Evolutionary conservation across 805 yeast species (phyloP).

Genomic region (Lachancea fermentati): DNA sequence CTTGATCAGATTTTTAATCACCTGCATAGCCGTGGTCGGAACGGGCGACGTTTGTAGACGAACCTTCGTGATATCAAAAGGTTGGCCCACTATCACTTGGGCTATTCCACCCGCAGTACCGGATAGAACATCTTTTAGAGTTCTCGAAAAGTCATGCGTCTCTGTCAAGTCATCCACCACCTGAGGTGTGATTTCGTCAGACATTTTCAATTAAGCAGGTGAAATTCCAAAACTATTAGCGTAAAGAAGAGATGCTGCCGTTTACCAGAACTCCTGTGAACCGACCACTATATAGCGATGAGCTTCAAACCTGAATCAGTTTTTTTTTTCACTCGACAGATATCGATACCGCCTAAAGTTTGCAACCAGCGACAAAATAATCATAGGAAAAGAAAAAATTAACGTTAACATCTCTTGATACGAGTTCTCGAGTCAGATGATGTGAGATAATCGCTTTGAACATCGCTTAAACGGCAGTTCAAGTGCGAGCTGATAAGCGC

Average conservation of each 20-base stretch:
- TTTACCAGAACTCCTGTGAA: neutral
- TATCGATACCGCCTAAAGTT: neutral
- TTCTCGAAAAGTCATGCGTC: constrained; percentile 28
- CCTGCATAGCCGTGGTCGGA: constrained; percentile 65
- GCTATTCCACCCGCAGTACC: constrained; percentile 96
- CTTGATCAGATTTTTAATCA: constrained; percentile 58
- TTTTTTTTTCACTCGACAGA: neutral
- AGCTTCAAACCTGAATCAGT: neutral
- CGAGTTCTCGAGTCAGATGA: neutral
- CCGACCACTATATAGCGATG: neutral
- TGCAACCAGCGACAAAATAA: neutral
- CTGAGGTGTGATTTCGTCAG: constrained; percentile 12
- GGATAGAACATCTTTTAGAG: constrained; percentile 72
- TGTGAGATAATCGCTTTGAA: no score
- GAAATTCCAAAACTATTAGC: no score
- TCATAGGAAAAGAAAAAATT: no score
- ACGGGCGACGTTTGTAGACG: constrained; percentile 85
- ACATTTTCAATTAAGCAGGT: constrained; percentile 4
- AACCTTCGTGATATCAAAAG: constrained; percentile 93
- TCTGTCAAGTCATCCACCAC: constrained; percentile 12
- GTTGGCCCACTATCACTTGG: constrained; percentile 93
- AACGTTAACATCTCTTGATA: neutral
- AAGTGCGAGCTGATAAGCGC: no score
- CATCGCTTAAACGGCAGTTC: no score
- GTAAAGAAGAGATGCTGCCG: neutral